Evolutionary conservation across 2,329 filamentous ascomycete species (phyloP).

Genomic region (Penicillium concentricum): DNA sequence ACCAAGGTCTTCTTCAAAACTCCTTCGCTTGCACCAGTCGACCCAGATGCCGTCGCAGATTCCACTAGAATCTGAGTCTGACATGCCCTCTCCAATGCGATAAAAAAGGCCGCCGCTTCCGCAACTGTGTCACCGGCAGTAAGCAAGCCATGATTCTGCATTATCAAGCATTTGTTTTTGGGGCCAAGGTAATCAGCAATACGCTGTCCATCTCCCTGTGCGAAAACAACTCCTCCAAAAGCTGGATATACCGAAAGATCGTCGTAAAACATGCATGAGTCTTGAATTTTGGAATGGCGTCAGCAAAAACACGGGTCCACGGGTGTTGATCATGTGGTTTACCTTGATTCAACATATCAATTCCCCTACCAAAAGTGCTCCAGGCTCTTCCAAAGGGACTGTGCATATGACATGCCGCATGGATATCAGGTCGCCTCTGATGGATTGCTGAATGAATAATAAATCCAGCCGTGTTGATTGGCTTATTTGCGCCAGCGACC

Average conservation of each 20-base stretch:
- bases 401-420: constrained; percentile 48
- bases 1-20: constrained; percentile 51
- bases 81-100: constrained; percentile 66
- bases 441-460: constrained; percentile 52
- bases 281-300: neutral
- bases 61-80: constrained; percentile 68
- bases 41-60: constrained; percentile 51
- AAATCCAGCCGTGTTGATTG: constrained; percentile 48
- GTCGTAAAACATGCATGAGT: constrained; percentile 27
- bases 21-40: constrained; percentile 42
- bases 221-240: constrained; percentile 50
- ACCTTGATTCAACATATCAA: constrained; percentile 47
- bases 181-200: constrained; percentile 38
- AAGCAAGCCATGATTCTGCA: constrained; percentile 42
- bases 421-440: constrained; percentile 44
- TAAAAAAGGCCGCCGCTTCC: constrained; percentile 70
- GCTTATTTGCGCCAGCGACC: constrained; percentile 41
- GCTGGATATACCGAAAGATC: constrained; percentile 38
- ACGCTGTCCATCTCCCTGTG: constrained; percentile 44
- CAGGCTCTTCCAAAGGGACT: constrained; percentile 47
- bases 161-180: constrained; percentile 19
- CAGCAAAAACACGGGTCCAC: neutral
- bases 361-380: constrained; percentile 42
- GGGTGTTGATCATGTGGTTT: neutral
- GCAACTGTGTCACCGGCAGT: constrained; percentile 69